These are phyloP conservation scores for Incumbomyces lentus DNA, from an alignment of 2,329 filamentous ascomycete genomes.

Conservation along the genomic window DNA sequence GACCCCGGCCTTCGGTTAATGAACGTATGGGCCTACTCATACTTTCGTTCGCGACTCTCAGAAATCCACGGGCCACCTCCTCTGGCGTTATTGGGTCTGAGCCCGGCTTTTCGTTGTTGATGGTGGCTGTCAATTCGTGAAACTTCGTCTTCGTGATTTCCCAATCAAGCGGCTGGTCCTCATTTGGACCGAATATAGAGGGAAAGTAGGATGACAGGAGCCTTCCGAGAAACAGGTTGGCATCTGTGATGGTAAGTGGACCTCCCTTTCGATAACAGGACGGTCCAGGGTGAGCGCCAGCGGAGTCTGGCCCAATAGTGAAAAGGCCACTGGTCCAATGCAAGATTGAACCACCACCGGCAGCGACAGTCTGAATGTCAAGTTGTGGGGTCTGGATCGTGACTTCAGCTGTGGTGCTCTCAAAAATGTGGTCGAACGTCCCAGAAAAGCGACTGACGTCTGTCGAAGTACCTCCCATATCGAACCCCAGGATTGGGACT, in stretches of 20 bases:
- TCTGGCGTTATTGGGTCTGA: slow-evolving; percentile 58
- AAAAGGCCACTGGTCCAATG: slow-evolving; percentile 88
- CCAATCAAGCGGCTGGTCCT: slow-evolving; percentile 69
- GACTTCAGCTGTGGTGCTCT: slow-evolving; percentile 83
- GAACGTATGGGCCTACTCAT: slow-evolving; percentile 87
- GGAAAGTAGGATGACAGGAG: slow-evolving; percentile 88
- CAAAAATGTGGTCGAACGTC: slow-evolving; percentile 84
- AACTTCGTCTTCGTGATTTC: slow-evolving; percentile 67
- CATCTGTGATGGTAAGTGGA: slow-evolving; percentile 82
- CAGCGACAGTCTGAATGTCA: slow-evolving; percentile 90
- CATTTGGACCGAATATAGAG: slow-evolving; percentile 85
- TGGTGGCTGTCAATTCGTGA: slow-evolving; percentile 62
- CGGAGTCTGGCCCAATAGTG: slow-evolving; percentile 83
- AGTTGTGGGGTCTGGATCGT: slow-evolving; percentile 86
- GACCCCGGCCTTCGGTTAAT: slow-evolving; percentile 81
- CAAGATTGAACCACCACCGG: slow-evolving; percentile 59
- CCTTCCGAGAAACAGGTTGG: slow-evolving; percentile 77
- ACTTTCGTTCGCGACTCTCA: slow-evolving; percentile 81
- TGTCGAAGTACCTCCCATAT: slow-evolving; percentile 90
- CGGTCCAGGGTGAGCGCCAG: slow-evolving; percentile 80
- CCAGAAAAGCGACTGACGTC: slow-evolving; percentile 85
- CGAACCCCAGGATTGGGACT: slow-evolving; percentile 83
- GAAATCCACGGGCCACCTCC: slow-evolving; percentile 83
- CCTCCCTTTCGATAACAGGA: slow-evolving; percentile 89
- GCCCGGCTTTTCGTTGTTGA: slow-evolving; percentile 60